Evolutionary conservation across 768 basidiomycete species (phyloP).

Genomic region (Mycena filopes): DNA sequence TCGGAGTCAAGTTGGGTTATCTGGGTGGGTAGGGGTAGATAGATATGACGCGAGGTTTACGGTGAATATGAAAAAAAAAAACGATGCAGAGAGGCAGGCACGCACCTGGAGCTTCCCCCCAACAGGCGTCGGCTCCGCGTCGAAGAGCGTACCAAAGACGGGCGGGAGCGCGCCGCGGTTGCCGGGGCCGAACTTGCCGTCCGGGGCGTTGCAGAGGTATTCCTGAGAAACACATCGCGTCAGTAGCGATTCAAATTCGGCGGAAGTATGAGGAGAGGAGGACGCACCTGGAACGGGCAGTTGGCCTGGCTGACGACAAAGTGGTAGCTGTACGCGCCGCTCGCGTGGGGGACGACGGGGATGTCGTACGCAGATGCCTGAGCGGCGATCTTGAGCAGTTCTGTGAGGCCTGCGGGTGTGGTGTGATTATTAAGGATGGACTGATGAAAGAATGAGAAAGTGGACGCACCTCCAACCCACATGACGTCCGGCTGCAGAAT

Average conservation of each 20-base stretch:
- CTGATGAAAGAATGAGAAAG: not conserved
- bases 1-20: conserved; percentile 28
- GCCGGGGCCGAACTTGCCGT: conserved; percentile 44
- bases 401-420: conserved; percentile 37
- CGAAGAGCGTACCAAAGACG: conserved; percentile 40
- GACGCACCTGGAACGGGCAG: conserved; percentile 36
- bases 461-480: conserved; percentile 39
- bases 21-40: not conserved
- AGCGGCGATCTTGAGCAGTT: conserved; percentile 45
- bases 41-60: too few species aligned
- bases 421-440: not conserved
- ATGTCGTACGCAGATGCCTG: conserved; percentile 58
- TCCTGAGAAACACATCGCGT: too few species aligned
- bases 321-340: conserved; percentile 58
- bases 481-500: conserved; percentile 45
- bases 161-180: conserved; percentile 44
- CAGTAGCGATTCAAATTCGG: too few species aligned
- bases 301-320: conserved; percentile 54
- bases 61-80: not conserved
- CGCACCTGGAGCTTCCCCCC: conserved; percentile 24
- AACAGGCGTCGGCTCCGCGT: conserved; percentile 30
- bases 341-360: conserved; percentile 59
- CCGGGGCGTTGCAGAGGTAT: conserved; percentile 51
- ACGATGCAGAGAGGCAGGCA: not conserved
- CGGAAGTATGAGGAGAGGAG: not conserved